A percentile compares a stretch with the other conserved stretches of the same genome.
Conservation (phyloP, 2,329 filamentous ascomycete species). For the Penicillium janthinellum region DNA sequence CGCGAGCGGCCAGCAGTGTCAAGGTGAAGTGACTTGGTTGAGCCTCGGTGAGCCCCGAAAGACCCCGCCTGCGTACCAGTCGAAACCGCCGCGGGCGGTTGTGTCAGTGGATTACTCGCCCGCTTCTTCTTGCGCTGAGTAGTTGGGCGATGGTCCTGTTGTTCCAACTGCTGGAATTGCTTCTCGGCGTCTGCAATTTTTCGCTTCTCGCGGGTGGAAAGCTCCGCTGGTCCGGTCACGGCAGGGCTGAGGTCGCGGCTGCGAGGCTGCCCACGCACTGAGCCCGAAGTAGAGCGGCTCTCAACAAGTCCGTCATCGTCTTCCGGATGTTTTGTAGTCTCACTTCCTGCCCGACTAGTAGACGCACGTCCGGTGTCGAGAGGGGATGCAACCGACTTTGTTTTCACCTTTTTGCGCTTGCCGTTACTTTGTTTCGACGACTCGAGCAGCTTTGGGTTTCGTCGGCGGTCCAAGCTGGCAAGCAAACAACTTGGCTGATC, state of each 20-base stretch:
- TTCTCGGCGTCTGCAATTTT: slow-evolving; percentile 66
- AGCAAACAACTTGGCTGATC: slow-evolving; percentile 43
- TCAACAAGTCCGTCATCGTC: slow-evolving; percentile 61
- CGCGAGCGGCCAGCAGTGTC: slow-evolving; percentile 36
- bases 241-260: slow-evolving; percentile 66
- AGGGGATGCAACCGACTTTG: slow-evolving; percentile 54
- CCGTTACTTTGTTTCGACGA: slow-evolving; percentile 45
- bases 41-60: slow-evolving; percentile 19
- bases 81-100: slow-evolving; percentile 52
- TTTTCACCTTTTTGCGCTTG: slow-evolving; percentile 52
- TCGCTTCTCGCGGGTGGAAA: slow-evolving; percentile 63
- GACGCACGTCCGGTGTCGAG: slow-evolving; percentile 55
- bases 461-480: slow-evolving; percentile 47
- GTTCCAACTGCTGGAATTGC: slow-evolving; percentile 62
- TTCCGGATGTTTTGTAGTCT: slow-evolving; percentile 53
- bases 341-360: slow-evolving; percentile 63
- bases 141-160: slow-evolving; percentile 52
- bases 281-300: slow-evolving; percentile 59
- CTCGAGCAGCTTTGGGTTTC: slow-evolving; percentile 37
- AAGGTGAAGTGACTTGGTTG: slow-evolving; percentile 32
- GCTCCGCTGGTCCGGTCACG: slow-evolving; percentile 48
- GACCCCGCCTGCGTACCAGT: slow-evolving; percentile 40
- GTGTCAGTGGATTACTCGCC: slow-evolving; percentile 56
- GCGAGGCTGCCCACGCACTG: slow-evolving; percentile 56
- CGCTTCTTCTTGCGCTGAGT: slow-evolving; percentile 58